These are phyloP conservation scores for Angophora floribunda DNA, from an alignment of 345 rosid genomes.

Conservation along the genomic window DNA sequence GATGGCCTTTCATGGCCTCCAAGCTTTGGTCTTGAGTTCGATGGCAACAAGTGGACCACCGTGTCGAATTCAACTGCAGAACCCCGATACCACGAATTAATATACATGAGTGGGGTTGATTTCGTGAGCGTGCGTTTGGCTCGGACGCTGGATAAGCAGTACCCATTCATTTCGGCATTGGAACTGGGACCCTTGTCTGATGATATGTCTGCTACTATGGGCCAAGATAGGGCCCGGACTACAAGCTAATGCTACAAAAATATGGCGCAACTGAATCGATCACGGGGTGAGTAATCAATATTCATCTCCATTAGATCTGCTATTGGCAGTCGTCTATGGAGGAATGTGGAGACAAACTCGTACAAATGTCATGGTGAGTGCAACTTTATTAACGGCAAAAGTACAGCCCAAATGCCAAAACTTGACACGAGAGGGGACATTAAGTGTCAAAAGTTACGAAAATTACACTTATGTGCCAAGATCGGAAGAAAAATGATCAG, in stretches of 20 bases:
- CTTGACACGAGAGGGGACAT: too few relatives aligned
- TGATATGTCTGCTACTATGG: background rate
- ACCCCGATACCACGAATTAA: background rate
- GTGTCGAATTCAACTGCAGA: background rate
- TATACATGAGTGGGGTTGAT: background rate
- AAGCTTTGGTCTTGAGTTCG: background rate
- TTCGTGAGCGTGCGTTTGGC: constrained; percentile 7
- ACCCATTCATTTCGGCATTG: constrained; percentile 14
- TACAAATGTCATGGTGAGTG: too few relatives aligned
- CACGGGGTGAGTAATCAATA: too few relatives aligned
- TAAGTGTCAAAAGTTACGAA: too few relatives aligned
- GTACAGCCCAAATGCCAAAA: too few relatives aligned
- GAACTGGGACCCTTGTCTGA: background rate
- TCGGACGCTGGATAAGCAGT: background rate
- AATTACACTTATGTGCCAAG: too few relatives aligned
- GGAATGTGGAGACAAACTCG: too few relatives aligned
- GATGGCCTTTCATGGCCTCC: background rate
- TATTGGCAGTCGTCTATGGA: too few relatives aligned
- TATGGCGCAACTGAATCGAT: background rate
- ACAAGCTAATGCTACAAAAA: background rate
- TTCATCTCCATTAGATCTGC: too few relatives aligned
- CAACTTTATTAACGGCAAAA: too few relatives aligned
- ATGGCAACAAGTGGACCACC: constrained; percentile 8
- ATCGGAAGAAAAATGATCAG: too few relatives aligned
- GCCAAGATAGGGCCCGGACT: constrained; percentile 2